Evolutionary conservation across 176 grass and related monocot genomes (phyloP).

Genomic region (Triticum timopheevii): DNA sequence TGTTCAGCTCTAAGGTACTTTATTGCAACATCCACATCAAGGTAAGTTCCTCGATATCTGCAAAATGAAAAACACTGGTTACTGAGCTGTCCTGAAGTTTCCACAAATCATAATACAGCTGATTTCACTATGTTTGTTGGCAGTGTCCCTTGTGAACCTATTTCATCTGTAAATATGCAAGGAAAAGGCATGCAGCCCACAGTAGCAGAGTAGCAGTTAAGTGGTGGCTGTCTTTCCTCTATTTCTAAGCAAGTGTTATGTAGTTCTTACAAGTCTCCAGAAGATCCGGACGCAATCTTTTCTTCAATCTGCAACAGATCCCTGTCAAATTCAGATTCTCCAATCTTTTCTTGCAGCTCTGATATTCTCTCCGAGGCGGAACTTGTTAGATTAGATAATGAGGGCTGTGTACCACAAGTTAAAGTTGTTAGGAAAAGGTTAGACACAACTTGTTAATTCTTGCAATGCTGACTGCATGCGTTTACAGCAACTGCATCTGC

Average conservation of each 20-base stretch:
- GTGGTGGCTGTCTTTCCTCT: not conserved
- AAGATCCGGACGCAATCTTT: slow-evolving; percentile 89
- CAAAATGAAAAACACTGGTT: slow-evolving; percentile 21
- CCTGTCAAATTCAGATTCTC: slow-evolving; percentile 71
- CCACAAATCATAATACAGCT: not conserved
- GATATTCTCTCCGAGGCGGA: slow-evolving; percentile 48
- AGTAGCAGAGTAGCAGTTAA: not conserved
- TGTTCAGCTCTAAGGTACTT: slow-evolving; percentile 74
- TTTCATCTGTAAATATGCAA: slow-evolving; percentile 2
- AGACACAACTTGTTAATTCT: not conserved
- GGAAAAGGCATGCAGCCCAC: slow-evolving; percentile 1
- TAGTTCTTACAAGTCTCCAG: slow-evolving; percentile 76
- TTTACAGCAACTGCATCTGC: not conserved
- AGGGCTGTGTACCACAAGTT: slow-evolving; percentile 45
- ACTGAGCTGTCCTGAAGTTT: not conserved
- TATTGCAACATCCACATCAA: slow-evolving; percentile 75
- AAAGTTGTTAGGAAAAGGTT: slow-evolving; percentile 24
- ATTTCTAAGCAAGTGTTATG: not conserved
- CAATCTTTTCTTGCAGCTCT: slow-evolving; percentile 48
- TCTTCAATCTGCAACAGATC: slow-evolving; percentile 65
- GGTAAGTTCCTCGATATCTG: slow-evolving; percentile 80
- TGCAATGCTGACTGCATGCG: not conserved
- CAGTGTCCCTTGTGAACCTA: not conserved
- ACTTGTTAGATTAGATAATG: slow-evolving; percentile 64
- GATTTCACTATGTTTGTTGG: not conserved